These are phyloP conservation scores for Marsdenia floribunda DNA, from an alignment of 257 asterid genomes.

Conservation along the genomic window DNA sequence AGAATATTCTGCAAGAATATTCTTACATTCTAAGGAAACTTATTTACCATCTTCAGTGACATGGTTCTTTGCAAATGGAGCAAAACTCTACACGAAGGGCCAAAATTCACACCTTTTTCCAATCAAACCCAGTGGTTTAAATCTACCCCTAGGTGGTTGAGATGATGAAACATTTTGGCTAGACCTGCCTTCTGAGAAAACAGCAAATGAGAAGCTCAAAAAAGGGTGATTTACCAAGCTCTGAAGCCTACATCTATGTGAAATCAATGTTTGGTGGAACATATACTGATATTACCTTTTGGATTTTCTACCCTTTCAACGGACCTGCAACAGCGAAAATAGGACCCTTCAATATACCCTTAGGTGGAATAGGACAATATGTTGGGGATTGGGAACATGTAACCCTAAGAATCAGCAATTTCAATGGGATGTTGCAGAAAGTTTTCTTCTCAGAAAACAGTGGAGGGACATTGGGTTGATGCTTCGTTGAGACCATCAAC, in stretches of 20 bases:
- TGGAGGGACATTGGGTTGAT: conserved; percentile 32
- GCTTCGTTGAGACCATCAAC: too few relatives aligned
- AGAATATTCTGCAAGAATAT: conserved; percentile 28
- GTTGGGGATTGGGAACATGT: conserved; percentile 45
- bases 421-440: conserved; percentile 22
- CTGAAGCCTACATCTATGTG: conserved; percentile 25
- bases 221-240: conserved; percentile 26
- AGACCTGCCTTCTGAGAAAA: conserved; percentile 25
- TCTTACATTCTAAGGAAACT: conserved; percentile 27
- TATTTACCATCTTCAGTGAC: conserved; percentile 31
- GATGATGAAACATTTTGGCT: conserved; percentile 28
- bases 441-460: conserved; percentile 32
- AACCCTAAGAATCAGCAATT: conserved; percentile 34
- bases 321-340: conserved; percentile 31
- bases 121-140: conserved; percentile 23
- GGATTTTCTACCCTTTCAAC: conserved; percentile 38
- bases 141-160: conserved; percentile 34
- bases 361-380: conserved; percentile 35
- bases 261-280: conserved; percentile 37
- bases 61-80: conserved; percentile 35
- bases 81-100: conserved; percentile 18
- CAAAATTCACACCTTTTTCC: conserved; percentile 14
- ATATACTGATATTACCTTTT: conserved; percentile 22
- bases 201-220: conserved; percentile 22
- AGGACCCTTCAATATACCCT: conserved; percentile 18